Conservation (phyloP, 2,329 filamentous ascomycete genomes). For the Lasiodiplodia sp. region DNA sequence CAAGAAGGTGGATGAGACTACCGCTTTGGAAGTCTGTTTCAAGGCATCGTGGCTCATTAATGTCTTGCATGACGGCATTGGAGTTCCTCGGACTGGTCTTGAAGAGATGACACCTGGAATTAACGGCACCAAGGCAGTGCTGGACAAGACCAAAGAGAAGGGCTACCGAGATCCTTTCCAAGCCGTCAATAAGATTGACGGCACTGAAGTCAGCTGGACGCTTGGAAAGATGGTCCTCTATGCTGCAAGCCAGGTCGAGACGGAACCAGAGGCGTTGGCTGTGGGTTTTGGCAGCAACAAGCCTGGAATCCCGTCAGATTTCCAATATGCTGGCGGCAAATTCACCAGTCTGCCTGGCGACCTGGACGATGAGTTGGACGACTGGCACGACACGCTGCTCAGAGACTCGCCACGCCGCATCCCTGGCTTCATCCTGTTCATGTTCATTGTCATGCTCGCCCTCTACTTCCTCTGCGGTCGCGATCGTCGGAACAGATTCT, state of each 20-base stretch:
- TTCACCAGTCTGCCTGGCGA: conserved; percentile 55
- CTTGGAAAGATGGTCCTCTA: conserved; percentile 96
- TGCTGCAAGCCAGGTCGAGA: conserved; percentile 78
- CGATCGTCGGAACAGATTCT: conserved; percentile 70
- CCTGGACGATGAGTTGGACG: conserved; percentile 56
- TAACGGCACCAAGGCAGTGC: conserved; percentile 76
- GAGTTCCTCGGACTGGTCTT: conserved; percentile 83
- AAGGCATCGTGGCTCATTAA: conserved; percentile 99
- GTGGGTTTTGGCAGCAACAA: conserved; percentile 93
- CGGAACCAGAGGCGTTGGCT: conserved; percentile 63
- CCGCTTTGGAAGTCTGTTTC: conserved; percentile 89
- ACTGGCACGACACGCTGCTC: conserved; percentile 69
- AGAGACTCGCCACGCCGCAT: conserved; percentile 70
- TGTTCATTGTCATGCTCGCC: conserved; percentile 74
- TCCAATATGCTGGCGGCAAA: conserved; percentile 75
- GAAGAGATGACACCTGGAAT: conserved; percentile 66
- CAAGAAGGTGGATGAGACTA: conserved; percentile 74
- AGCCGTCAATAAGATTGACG: conserved; percentile 89
- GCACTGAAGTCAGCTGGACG: conserved; percentile 95
- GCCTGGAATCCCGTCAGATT: conserved; percentile 73
- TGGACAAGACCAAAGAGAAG: conserved; percentile 73
- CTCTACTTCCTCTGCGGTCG: conserved; percentile 80
- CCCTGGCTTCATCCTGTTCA: conserved; percentile 77
- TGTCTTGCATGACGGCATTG: conserved; percentile 93
- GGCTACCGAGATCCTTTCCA: conserved; percentile 87